Base-by-base conservation (phyloP, 148 eudicot genomes). In the Persicaria tinctoria region DNA sequence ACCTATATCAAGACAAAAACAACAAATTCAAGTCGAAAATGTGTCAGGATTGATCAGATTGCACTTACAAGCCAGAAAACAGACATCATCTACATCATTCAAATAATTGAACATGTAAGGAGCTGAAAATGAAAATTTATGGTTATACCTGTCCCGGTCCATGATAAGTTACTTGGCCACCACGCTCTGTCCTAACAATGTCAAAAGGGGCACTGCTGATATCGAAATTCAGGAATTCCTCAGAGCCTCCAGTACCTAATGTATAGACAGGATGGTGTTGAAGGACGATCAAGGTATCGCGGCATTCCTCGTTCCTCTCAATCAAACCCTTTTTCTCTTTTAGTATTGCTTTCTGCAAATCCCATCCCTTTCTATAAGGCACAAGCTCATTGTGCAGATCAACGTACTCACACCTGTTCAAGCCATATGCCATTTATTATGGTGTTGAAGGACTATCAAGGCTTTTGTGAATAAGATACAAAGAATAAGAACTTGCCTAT, bases 111-210 rank as follows among this genome's bases (percentile, higher is more conserved):
- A 50, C 11, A 60, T 23, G 66, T 2, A 55, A 18, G 60, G 4
- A 64, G 13, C 32, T 38, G 8, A 69, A 18, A 48, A 72, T 50
- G 17, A 4, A 9, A 41, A 23, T 5, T 14, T 6, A 16, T 82
- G 46, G 14, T 64, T 64, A 5, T 0, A 94, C 98, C 98, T 95
- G 99, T 32, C 99, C 97, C 55, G 99, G 99, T 20, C 99, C 99
- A 87, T 92, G 99, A 78, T 89, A 95, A 14, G 99, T 95, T 81
- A 92, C 99, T 85, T 95, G 96, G n/a, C 99, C 97, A 16, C 97
- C 97, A 5, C 97, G 92, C 82, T 95, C 99, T 0, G 93, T 92
- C 76, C 94, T 85, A 76, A 86, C 81, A 68, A 91, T 79, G 75
- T 87, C 90, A 56, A 76, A 86, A 79, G 93, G 97, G 10, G 97